Conservation (phyloP, 805 yeast genomes). For the Candida nonsorbophila region DNA sequence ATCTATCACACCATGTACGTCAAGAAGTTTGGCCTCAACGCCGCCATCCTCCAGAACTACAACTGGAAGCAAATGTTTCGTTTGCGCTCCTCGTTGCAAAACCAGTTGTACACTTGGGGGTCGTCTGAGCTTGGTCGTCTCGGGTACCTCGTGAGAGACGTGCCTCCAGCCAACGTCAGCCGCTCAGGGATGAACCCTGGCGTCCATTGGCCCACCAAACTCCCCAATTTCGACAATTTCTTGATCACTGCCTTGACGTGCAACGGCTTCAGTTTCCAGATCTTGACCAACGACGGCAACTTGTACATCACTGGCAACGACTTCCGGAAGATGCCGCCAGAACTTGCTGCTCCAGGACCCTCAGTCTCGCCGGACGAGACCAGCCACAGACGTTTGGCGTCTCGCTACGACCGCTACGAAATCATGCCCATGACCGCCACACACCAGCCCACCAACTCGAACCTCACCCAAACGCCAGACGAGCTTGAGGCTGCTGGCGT, state of each 20-base stretch:
- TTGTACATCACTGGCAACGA: slow-evolving; percentile 48
- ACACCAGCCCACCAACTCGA: too few relatives aligned
- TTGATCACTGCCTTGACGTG: slow-evolving; percentile 46
- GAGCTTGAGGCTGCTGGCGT: too few relatives aligned
- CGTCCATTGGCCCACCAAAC: slow-evolving; percentile 32
- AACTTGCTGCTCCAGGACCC: slow-evolving; percentile 25
- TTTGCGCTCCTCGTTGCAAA: slow-evolving; percentile 25
- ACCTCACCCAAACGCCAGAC: too few relatives aligned
- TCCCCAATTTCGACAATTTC: slow-evolving; percentile 27
- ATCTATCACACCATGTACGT: slow-evolving; percentile 24
- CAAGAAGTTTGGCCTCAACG: slow-evolving; percentile 40
- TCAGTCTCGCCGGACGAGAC: too few relatives aligned
- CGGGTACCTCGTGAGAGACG: slow-evolving; percentile 32
- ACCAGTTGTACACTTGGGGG: slow-evolving; percentile 51
- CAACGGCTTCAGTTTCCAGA: slow-evolving; percentile 62
- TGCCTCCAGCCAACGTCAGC: slow-evolving; percentile 16
- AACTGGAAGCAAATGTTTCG: slow-evolving; percentile 49
- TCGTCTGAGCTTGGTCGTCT: slow-evolving; percentile 37
- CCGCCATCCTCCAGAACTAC: slow-evolving; percentile 30
- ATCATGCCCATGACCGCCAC: too few relatives aligned
- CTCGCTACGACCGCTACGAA: too few relatives aligned
- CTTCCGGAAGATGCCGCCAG: slow-evolving; percentile 13
- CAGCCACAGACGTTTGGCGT: too few relatives aligned
- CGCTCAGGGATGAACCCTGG: slow-evolving; percentile 20
- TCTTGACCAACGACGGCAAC: slow-evolving; percentile 51